Evolutionary conservation across 495 filamentous ascomycete species (phyloP).

Genomic region (Alectoria sarmentosa): DNA sequence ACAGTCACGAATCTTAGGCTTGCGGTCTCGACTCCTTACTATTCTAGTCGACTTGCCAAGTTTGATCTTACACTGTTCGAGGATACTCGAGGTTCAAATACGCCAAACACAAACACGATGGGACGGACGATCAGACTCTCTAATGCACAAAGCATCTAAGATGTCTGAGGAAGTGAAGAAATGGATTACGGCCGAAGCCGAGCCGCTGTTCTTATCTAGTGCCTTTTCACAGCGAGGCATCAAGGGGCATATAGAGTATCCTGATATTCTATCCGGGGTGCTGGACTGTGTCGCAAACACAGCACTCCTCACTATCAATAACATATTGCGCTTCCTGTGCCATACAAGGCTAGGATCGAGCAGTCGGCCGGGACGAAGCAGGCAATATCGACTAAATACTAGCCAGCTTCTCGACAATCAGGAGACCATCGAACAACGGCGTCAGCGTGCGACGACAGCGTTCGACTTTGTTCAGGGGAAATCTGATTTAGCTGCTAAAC

Average conservation of each 20-base stretch:
- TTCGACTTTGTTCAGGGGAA: neutral
- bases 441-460: constrained; percentile 6
- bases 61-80: constrained; percentile 1
- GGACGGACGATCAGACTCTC: neutral
- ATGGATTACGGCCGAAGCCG: neutral
- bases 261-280: neutral
- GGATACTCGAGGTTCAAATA: neutral
- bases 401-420: neutral
- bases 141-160: neutral
- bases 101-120: neutral
- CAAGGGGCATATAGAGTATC: constrained; percentile 2
- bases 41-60: constrained; percentile 1
- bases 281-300: constrained; percentile 11
- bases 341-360: neutral
- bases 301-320: neutral
- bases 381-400: neutral
- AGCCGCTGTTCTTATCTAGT: neutral
- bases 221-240: neutral
- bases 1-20: neutral
- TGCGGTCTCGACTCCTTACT: constrained; percentile 5
- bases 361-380: neutral
- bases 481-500: constrained; percentile 8
- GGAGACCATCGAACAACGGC: neutral
- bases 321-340: neutral
- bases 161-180: neutral